Conservation (phyloP, 1,284 basidiomycete genomes). For the Puccinia polysora region DNA sequence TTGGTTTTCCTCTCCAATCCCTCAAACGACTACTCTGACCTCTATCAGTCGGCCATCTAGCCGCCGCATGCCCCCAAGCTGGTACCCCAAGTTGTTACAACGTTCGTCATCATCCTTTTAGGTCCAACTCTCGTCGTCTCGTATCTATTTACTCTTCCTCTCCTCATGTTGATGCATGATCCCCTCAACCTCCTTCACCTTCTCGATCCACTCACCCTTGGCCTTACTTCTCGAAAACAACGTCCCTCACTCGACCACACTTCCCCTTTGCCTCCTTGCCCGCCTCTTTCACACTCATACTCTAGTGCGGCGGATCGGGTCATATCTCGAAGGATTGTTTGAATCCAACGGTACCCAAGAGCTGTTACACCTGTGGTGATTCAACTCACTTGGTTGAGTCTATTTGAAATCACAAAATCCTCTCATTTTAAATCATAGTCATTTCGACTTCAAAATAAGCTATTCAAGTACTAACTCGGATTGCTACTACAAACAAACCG, state of each 20-base stretch:
- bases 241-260: not conserved
- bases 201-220: not conserved
- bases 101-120: not conserved
- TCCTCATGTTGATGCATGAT: no score
- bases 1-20: not conserved
- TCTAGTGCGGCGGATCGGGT: constrained; percentile 33
- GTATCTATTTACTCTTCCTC: not conserved
- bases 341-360: constrained; percentile 27
- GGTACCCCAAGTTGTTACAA: constrained; percentile 43
- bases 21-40: no score
- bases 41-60: constrained; percentile 34
- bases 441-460: no score
- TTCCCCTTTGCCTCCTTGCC: not conserved
- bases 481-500: no score
- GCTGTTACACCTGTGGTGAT: constrained; percentile 39
- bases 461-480: no score
- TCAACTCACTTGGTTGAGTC: constrained; percentile 29
- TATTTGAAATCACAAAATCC: no score
- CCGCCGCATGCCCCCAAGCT: constrained; percentile 40
- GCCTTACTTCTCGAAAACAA: not conserved
- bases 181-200: not conserved
- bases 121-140: not conserved
- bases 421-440: not conserved
- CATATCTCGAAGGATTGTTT: constrained; percentile 40
- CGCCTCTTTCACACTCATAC: not conserved